These are phyloP conservation scores for Racocetra persica DNA, from an alignment of 371 early-diverging fungal species.

Conservation along the genomic window DNA sequence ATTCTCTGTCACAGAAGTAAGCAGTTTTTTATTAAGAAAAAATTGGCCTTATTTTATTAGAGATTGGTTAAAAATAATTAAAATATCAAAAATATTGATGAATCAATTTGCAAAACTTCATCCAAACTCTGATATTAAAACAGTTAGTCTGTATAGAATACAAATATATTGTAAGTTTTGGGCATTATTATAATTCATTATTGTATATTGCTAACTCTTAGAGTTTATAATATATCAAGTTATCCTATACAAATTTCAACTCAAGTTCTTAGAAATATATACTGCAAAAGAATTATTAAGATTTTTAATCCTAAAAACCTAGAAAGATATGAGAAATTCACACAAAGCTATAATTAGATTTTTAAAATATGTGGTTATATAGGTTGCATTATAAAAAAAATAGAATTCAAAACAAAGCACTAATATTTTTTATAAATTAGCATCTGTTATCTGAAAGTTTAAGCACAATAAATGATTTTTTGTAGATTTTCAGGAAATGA, in stretches of 20 bases:
- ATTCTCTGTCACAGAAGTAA: conserved; percentile 37
- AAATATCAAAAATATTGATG: conserved; percentile 34
- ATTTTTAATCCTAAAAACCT: conserved; percentile 34
- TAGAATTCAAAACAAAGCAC: conserved; percentile 16
- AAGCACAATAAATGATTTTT: conserved; percentile 31
- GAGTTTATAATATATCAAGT: conserved; percentile 34
- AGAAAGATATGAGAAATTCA: conserved; percentile 23
- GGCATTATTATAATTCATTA: background rate
- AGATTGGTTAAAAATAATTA: conserved; percentile 30
- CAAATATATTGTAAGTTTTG: conserved; percentile 29
- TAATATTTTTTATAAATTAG: conserved; percentile 41
- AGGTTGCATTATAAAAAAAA: background rate
- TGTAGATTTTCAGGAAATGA: conserved; percentile 32
- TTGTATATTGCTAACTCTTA: conserved; percentile 35
- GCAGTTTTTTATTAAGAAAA: conserved; percentile 15
- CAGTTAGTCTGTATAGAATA: conserved; percentile 7
- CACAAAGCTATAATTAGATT: conserved; percentile 24
- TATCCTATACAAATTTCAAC: conserved; percentile 31
- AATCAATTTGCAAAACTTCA: conserved; percentile 28
- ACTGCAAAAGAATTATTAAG: conserved; percentile 9
- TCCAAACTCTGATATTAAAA: conserved; percentile 26
- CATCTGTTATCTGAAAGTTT: conserved; percentile 33
- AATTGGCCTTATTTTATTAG: conserved; percentile 26
- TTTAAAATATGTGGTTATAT: conserved; percentile 33
- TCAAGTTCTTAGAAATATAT: conserved; percentile 29